phyloP scores from a whole-genome alignment of 2,329 filamentous ascomycete genomes.

The Lecanicillium sp. region DNA sequence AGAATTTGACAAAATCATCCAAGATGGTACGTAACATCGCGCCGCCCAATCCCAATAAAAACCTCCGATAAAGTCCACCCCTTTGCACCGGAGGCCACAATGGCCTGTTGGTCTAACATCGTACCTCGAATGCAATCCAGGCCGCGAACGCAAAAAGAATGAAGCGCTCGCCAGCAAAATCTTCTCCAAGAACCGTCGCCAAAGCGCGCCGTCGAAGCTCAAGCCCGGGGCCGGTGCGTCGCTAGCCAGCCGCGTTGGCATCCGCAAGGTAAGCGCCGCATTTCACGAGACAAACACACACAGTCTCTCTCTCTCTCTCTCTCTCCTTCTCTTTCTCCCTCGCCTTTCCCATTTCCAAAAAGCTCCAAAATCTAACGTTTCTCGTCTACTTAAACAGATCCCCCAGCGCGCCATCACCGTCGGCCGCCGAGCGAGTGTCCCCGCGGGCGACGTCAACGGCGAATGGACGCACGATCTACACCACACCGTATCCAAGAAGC shows the following conservation, averaged over 20 bases:
- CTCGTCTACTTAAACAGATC: no score
- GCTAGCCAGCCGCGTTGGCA: constrained; percentile 64
- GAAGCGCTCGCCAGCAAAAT: constrained; percentile 66
- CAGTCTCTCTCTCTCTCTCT: constrained; percentile 1
- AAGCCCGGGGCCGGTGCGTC: constrained; percentile 43
- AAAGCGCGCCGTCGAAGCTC: constrained; percentile 45
- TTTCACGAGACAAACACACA: no score
- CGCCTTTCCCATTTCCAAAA: no score
- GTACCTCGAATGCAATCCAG: constrained; percentile 25
- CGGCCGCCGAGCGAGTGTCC: constrained; percentile 23
- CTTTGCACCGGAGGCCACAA: no score
- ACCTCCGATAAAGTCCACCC: no score
- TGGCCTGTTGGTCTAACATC: no score
- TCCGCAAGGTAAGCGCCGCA: constrained; percentile 56
- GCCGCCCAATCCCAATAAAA: no score
- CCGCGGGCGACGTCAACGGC: constrained; percentile 50
- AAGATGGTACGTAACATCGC: constrained; percentile 7
- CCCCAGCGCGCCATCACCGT: constrained; percentile 12
- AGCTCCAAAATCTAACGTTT: no score
- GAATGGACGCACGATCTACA: constrained; percentile 70
- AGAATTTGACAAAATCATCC: constrained; percentile 13
- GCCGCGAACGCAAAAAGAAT: constrained; percentile 63
- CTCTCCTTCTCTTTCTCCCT: constrained; percentile 8
- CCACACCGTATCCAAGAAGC: constrained; percentile 29
- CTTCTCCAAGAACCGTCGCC: constrained; percentile 53